Evolutionary conservation across 768 basidiomycete species (phyloP).

Genomic region (Auriculariales sp.): DNA sequence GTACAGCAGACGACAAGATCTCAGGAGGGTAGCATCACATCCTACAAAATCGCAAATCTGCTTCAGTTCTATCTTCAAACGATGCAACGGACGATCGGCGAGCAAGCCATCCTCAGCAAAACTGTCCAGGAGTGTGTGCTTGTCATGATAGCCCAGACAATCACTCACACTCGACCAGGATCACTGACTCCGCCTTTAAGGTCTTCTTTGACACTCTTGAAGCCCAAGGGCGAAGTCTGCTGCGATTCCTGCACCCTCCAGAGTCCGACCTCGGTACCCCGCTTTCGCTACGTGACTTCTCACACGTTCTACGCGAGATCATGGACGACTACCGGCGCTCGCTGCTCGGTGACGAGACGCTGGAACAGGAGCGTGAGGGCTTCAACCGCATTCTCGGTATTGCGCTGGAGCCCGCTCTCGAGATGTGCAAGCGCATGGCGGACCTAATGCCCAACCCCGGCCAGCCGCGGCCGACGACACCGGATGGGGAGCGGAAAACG

Average conservation of each 20-base stretch:
- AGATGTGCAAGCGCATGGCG: slow-evolving; percentile 53
- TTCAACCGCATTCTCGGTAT: slow-evolving; percentile 69
- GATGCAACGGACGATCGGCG: slow-evolving; percentile 84
- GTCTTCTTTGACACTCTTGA: slow-evolving; percentile 84
- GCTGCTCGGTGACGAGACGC: slow-evolving; percentile 49
- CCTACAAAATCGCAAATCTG: slow-evolving; percentile 89
- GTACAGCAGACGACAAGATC: slow-evolving; percentile 88
- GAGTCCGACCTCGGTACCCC: slow-evolving; percentile 63
- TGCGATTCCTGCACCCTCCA: slow-evolving; percentile 26
- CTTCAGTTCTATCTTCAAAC: slow-evolving; percentile 88
- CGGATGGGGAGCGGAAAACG: no score
- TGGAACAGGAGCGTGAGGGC: slow-evolving; percentile 19
- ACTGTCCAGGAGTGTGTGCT: slow-evolving; percentile 62
- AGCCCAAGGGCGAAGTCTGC: slow-evolving; percentile 52
- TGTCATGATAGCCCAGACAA: neutral
- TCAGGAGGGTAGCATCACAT: slow-evolving; percentile 84
- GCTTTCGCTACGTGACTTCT: slow-evolving; percentile 63
- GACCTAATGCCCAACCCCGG: slow-evolving; percentile 29
- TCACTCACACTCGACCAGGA: slow-evolving; percentile 26
- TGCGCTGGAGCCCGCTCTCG: slow-evolving; percentile 72
- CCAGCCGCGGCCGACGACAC: no score
- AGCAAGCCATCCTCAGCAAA: slow-evolving; percentile 59
- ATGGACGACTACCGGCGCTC: slow-evolving; percentile 83
- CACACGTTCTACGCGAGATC: slow-evolving; percentile 74
- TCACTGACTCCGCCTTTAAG: slow-evolving; percentile 66